These are phyloP conservation scores for Alternaria consortialis DNA, from an alignment of 2,329 filamentous ascomycete species.

Conservation along the genomic window DNA sequence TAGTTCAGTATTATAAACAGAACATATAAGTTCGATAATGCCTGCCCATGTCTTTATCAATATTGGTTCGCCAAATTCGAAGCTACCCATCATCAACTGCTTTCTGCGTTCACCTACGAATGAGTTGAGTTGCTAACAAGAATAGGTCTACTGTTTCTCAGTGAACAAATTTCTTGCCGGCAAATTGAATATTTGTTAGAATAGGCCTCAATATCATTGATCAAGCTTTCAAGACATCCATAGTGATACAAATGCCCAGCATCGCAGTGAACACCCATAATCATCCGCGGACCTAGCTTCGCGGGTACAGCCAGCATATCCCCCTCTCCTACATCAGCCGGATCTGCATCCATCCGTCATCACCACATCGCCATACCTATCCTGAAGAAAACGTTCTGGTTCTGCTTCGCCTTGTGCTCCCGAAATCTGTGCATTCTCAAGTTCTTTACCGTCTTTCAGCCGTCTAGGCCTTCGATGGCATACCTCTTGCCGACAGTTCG, in stretches of 20 bases:
- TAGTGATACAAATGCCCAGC: not conserved
- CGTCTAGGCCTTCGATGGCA: not conserved
- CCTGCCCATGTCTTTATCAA: no score
- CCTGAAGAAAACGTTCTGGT: not conserved
- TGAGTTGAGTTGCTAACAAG: no score
- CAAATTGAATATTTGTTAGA: not conserved
- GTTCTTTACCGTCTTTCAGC: not conserved
- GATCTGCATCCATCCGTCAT: not conserved
- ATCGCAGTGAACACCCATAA: not conserved
- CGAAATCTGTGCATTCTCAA: not conserved
- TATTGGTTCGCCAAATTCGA: not conserved
- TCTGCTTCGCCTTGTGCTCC: not conserved
- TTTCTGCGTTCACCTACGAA: no score
- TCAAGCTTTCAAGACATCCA: not conserved
- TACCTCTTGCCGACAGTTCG: not conserved
- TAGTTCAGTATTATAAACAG: no score
- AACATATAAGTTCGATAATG: no score
- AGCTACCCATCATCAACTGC: not conserved
- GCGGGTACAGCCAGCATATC: not conserved
- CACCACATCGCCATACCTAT: not conserved
- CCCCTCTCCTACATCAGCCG: not conserved
- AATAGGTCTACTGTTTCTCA: not conserved
- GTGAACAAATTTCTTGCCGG: not conserved
- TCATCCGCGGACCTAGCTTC: not conserved
- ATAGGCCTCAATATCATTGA: not conserved